Base-by-base conservation (phyloP, 176 grass and related monocot genomes). In the Raddia guianensis region DNA sequence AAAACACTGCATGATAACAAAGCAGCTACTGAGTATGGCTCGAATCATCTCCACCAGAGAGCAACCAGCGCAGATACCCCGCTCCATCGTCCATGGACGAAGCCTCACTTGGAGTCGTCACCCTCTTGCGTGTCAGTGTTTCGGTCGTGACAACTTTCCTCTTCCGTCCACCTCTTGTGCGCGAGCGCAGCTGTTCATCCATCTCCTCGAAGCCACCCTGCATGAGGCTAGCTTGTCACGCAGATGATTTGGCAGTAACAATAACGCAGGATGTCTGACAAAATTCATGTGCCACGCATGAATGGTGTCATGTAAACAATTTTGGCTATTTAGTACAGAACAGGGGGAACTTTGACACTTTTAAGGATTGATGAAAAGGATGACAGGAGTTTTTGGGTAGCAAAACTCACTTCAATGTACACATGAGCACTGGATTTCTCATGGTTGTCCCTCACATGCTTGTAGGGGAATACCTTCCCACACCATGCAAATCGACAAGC, bases 361-460 rank as follows among this genome's bases (percentile, higher is more conserved):
- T 8, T 27, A 43, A 53, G 10, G 3, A 33, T 27, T 43, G 0
- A 1, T 4, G 32, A 0, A 54, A 33, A 65, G 32, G 5, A 8
- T 4, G 9, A 35, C 9, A 4, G 54, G 6, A 37, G 5, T 71
- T 43, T 44, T 63, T 2, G 4, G 43, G 9, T 35, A n/a, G 6
- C 14, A 43, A 3, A 12, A 73, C 75, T 86, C 56, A 93, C 91
- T 59, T 90, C 68, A 50, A 70, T 5, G 18, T 88, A 90, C 37
- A 79, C 69, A 82, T 93, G 91, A 20, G 50, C 75, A 2, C 78
- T 58, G 8, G 85, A 88, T 49, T 83, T 87, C 68, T 93, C 88
- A 47, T 93, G 88, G 3, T 76, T 87, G 47, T 93, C 85, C 70
- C 85, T 83, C 10, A 88, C 91, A 61, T 93, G 87, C 85, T 70